Conservation (phyloP, 225 moss, liverwort and hornwort genomes). For the Climacium dendroides region DNA sequence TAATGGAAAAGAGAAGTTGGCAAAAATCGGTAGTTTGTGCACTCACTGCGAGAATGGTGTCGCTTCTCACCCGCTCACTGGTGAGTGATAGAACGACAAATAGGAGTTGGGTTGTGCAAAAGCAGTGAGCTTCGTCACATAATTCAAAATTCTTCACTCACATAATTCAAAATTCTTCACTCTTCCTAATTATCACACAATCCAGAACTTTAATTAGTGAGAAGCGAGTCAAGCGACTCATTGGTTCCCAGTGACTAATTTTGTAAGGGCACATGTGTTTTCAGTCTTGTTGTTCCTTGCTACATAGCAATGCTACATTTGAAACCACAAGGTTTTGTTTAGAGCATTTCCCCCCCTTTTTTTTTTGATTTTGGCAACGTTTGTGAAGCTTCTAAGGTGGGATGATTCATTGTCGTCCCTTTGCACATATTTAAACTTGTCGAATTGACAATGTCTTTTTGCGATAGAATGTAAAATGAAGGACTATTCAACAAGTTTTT, state of each 20-base stretch:
- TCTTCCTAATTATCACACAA: background rate
- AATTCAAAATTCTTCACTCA: background rate
- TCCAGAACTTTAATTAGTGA: background rate
- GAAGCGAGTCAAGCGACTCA: too few species aligned
- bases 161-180: background rate
- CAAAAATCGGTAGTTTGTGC: background rate
- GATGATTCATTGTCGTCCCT: background rate
- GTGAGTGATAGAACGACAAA: too few species aligned
- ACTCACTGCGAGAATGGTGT: background rate
- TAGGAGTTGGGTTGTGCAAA: background rate
- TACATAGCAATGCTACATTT: background rate
- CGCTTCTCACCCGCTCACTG: background rate
- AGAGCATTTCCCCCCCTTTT: background rate
- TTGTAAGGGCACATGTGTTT: accelerated
- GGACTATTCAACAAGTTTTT: background rate
- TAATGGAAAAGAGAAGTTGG: background rate
- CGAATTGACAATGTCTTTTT: background rate
- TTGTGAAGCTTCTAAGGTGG: background rate
- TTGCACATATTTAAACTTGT: background rate
- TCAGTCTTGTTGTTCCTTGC: background rate
- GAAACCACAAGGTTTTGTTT: background rate
- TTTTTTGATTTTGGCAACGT: background rate
- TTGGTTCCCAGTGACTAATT: background rate
- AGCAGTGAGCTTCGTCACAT: background rate
- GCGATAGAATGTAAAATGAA: background rate